Evolutionary conservation across 371 early-diverging fungal genomes (phyloP).

Genomic region (Rhizomucor pusillus): DNA sequence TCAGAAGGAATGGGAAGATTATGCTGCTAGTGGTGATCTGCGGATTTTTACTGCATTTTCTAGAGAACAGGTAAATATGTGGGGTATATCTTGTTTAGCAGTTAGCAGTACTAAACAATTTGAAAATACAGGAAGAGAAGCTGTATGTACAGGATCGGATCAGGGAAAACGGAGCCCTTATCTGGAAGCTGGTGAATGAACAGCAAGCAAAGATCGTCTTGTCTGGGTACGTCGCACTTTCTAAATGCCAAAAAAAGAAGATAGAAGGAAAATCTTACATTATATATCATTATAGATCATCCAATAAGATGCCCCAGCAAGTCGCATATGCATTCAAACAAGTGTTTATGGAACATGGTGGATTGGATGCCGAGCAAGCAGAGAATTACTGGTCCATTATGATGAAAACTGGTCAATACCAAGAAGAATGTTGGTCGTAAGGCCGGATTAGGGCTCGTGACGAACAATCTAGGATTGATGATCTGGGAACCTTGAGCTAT

Average conservation of each 20-base stretch:
- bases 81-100: not conserved
- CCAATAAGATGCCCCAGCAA: conserved; percentile 82
- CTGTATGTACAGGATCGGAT: conserved; percentile 85
- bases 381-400: conserved; percentile 54
- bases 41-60: conserved; percentile 75
- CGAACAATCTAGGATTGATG: no score
- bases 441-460: no score
- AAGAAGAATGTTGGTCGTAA: conserved; percentile 86
- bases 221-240: conserved; percentile 59
- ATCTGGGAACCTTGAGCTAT: no score
- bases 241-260: not conserved
- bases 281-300: conserved; percentile 43
- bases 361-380: conserved; percentile 59
- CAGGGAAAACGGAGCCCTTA: conserved; percentile 42
- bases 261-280: conserved; percentile 9
- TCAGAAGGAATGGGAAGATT: conserved; percentile 58
- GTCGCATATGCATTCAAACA: conserved; percentile 73
- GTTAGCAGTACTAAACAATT: not conserved
- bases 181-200: conserved; percentile 69
- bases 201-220: conserved; percentile 62
- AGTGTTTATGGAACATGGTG: conserved; percentile 57
- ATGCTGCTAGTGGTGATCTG: conserved; percentile 46
- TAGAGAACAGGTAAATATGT: conserved; percentile 47
- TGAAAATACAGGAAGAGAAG: conserved; percentile 20
- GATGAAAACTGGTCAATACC: conserved; percentile 70